Base-by-base conservation (phyloP, 345 rosid genomes). In the Camelina laxa region DNA sequence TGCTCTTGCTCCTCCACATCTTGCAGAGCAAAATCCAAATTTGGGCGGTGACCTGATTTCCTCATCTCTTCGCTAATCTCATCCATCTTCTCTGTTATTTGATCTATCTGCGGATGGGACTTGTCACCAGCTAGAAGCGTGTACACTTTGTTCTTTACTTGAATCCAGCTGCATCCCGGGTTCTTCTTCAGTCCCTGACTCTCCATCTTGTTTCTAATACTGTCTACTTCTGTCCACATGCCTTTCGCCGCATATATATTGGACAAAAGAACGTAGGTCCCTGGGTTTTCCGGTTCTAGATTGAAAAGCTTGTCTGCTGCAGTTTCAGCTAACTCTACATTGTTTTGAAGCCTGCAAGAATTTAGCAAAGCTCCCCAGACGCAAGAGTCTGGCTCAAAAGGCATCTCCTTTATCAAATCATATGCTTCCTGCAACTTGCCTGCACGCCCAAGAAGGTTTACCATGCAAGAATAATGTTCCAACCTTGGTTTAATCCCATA, bases 361-460 rank as follows among this genome's bases (percentile, higher is more conserved):
- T 86, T 87, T 44, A 90, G 87, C 72, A 92, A 80, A 76, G 97
- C 85, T 65, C 97, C 97, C 97, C 96, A 92, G 54, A 90, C 79
- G 50, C 91, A 85, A 39, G 85, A 86, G 68, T 84, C 79, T 54
- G 95, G 91, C 60, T 87, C 77, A 15, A 77, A 72, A 11, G 95
- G 91, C 84, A 90, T 88, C 65, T 83, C 75, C 69, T 78, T 76
- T 79, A 91, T 80, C 80, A 87, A 75, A 41, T 77, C 65, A 79
- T 79, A 85, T 7, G 97, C 93, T 62, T 92, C 95, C 70, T 85
- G 79, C 41, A 87, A 77, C 87, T 82, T 86, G 30, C 91, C 90
- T 45, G 85, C 80, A 44, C 90, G 88, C 31, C 98, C 95, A 7
- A 85, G 79, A 75, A 90, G 92, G 81, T 79, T 88, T 31, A 92